Conservation (phyloP, 805 yeast species). For the Metschnikowia bowlesiae region DNA sequence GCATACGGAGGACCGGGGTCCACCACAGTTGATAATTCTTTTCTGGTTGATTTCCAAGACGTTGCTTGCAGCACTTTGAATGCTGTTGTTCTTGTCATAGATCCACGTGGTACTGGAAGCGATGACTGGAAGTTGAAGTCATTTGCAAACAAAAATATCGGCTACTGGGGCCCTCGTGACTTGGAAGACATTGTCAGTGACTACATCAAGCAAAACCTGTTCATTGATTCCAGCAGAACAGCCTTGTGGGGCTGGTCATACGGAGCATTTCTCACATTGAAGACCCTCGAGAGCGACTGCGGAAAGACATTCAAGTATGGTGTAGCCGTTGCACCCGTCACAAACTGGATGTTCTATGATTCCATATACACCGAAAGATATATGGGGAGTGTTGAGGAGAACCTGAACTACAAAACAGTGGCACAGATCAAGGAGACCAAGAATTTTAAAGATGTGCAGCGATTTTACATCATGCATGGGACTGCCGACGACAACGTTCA, state of each 20-base stretch:
- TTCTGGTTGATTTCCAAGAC: conserved; percentile 53
- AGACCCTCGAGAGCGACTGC: conserved; percentile 64
- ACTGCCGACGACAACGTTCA: conserved; percentile 85
- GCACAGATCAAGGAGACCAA: conserved; percentile 39
- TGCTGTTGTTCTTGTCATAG: conserved; percentile 61
- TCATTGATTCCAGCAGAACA: conserved; percentile 49
- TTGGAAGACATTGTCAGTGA: conserved; percentile 47
- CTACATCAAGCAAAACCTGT: conserved; percentile 43
- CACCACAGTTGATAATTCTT: conserved; percentile 47
- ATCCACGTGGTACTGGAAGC: conserved; percentile 82
- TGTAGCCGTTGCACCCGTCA: conserved; percentile 82
- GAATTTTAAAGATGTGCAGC: conserved; percentile 44
- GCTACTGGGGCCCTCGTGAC: conserved; percentile 77
- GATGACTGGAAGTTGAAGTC: conserved; percentile 64
- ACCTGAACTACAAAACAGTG: conserved; percentile 42
- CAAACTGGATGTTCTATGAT: conserved; percentile 72
- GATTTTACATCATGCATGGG: conserved; percentile 74
- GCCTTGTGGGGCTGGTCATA: conserved; percentile 90
- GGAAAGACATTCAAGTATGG: conserved; percentile 67
- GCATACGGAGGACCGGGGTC: conserved; percentile 85
- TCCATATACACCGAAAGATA: conserved; percentile 78
- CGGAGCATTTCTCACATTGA: conserved; percentile 75
- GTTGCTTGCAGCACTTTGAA: conserved; percentile 52
- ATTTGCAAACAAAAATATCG: conserved; percentile 54
- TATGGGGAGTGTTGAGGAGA: conserved; percentile 53